Evolutionary conservation across 495 filamentous ascomycete species (phyloP).

Genomic region (Polyplosphaeria fusca): DNA sequence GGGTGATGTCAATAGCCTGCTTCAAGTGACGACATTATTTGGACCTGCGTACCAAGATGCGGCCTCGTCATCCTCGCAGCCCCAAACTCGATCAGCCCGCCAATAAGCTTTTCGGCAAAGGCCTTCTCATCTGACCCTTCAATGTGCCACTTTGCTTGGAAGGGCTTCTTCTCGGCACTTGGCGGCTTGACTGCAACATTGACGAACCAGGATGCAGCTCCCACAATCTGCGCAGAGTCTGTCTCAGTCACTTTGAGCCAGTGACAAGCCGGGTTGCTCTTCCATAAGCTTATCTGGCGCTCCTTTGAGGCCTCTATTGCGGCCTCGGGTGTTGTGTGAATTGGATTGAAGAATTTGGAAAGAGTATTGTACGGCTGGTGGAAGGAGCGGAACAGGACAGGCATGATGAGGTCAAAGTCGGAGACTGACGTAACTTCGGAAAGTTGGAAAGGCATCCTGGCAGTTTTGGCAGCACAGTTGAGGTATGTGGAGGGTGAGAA

Average conservation of each 20-base stretch:
- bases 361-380: too few relatives aligned
- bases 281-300: background rate
- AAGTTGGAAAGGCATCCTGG: too few relatives aligned
- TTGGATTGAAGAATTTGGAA: background rate
- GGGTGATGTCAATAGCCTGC: background rate
- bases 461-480: too few relatives aligned
- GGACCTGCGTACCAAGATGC: background rate
- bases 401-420: too few relatives aligned
- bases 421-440: too few relatives aligned
- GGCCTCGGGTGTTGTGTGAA: background rate
- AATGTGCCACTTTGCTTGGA: slow-evolving; percentile 1
- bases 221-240: background rate
- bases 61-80: background rate
- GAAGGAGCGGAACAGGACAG: too few relatives aligned
- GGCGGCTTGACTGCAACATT: background rate
- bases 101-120: slow-evolving; percentile 2
- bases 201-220: background rate
- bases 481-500: too few relatives aligned
- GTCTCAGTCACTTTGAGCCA: slow-evolving; percentile 3
- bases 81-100: background rate
- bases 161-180: background rate
- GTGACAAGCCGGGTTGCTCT: background rate
- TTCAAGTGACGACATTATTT: background rate
- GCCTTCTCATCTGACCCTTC: slow-evolving; percentile 1
- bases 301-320: background rate